phyloP scores from a whole-genome alignment of 2,329 filamentous ascomycete genomes.

The Raffaelea albimanens region DNA sequence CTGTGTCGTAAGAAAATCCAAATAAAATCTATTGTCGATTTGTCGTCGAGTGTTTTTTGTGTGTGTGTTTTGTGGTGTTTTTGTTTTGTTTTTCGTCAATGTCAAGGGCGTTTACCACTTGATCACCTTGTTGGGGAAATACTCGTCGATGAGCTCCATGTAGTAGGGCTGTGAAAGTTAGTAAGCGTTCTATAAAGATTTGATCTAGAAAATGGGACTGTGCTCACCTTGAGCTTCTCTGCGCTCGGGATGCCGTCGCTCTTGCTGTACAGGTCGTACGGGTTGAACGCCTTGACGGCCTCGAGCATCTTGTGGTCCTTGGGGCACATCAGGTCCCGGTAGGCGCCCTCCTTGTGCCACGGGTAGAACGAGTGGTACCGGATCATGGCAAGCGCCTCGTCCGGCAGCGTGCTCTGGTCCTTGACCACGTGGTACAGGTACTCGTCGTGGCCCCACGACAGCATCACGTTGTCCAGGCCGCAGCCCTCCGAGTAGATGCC shows the following conservation, averaged over 20 bases:
- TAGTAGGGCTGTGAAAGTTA: conserved; percentile 51
- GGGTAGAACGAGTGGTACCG: conserved; percentile 89
- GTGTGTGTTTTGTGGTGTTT: not conserved
- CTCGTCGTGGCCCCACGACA: conserved; percentile 85
- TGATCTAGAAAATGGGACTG: not conserved
- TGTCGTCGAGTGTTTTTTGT: not conserved
- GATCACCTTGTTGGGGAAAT: conserved; percentile 58
- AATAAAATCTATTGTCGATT: too few species aligned
- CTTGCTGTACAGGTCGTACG: conserved; percentile 89
- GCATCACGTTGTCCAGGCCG: conserved; percentile 79
- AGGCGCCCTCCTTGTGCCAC: conserved; percentile 77
- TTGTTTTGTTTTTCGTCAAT: not conserved
- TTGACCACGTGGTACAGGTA: conserved; percentile 82
- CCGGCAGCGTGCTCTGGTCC: conserved; percentile 68
- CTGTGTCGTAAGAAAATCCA: not conserved
- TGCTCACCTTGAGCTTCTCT: conserved; percentile 61
- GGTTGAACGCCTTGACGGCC: conserved; percentile 80
- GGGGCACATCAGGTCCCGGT: conserved; percentile 72
- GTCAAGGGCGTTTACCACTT: conserved; percentile 44
- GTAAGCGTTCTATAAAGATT: not conserved
- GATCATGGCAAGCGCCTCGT: conserved; percentile 84
- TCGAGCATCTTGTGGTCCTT: conserved; percentile 72
- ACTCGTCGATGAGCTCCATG: conserved; percentile 64
- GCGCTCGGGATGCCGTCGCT: conserved; percentile 69
- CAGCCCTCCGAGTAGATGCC: conserved; percentile 76